These are phyloP conservation scores for Forsythia viridissima DNA, from an alignment of 257 asterid species.

Conservation along the genomic window DNA sequence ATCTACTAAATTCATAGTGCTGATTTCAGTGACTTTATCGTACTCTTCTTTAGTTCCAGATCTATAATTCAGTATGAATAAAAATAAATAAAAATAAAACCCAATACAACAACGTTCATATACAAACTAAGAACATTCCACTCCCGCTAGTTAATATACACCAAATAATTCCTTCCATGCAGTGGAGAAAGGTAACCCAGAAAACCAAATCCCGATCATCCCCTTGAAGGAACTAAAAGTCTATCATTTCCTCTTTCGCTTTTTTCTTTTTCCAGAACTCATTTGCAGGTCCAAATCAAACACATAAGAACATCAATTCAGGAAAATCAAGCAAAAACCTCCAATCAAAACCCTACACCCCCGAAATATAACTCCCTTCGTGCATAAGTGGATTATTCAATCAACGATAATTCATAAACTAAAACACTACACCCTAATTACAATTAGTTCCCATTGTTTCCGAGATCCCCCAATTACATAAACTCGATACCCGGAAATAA, in stretches of 20 bases:
- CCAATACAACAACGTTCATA: not conserved
- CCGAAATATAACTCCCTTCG: not conserved
- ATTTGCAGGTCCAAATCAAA: slow-evolving; percentile 26
- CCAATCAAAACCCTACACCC: slow-evolving; percentile 17
- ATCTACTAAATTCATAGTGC: slow-evolving; percentile 13
- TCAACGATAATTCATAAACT: not conserved
- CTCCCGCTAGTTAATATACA: slow-evolving; percentile 7
- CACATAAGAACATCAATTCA: not conserved
- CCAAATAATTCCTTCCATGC: not conserved
- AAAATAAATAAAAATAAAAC: slow-evolving; percentile 10
- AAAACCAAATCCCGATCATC: too few species aligned
- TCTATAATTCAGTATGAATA: slow-evolving; percentile 21
- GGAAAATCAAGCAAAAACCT: not conserved
- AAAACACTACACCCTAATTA: slow-evolving; percentile 14
- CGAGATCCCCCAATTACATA: not conserved
- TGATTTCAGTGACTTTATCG: not conserved
- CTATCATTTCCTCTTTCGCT: slow-evolving; percentile 26
- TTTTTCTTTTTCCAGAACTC: slow-evolving; percentile 29
- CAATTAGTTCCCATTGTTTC: not conserved
- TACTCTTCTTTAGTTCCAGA: slow-evolving; percentile 27
- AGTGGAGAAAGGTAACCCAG: not conserved
- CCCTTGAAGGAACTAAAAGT: not conserved
- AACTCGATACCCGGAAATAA: not conserved
- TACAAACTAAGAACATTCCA: not conserved
- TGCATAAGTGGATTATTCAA: not conserved